Evolutionary conservation across 163 green algal species (phyloP), one percentile per base, ranked within the genome.

Genomic region (Chlamydomonas reinhardtii): DNA sequence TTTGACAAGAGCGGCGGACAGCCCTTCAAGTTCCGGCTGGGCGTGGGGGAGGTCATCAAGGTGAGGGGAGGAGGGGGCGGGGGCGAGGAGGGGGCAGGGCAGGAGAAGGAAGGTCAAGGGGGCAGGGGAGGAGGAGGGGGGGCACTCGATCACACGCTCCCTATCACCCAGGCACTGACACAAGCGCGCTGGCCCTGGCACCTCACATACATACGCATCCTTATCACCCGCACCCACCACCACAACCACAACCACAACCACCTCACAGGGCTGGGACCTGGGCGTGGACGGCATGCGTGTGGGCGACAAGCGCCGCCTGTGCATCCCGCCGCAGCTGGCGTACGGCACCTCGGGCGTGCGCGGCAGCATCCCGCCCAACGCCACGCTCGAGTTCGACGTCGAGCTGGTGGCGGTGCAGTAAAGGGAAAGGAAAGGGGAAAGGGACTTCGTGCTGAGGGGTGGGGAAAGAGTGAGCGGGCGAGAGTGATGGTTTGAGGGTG

Each of bases 231-330:
- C 48, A 56, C 48, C 1, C 48, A 17, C 48, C 11, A 1, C 11
- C 48, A 56, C 48, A 17, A n/a, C n/a, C n/a, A n/a, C n/a, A n/a
- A n/a, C n/a, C 48, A 17, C 48, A 12, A 1, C 11, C 48, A 17
- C 48, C 48, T 2, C 76, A 94, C 76, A 95, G 94, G 95, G 94
- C 39, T 98, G 95, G 96, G 97, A 99, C 92, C 86, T 94, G 27
- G 98, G 98, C 56, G 95, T 99, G 61, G 92, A 97, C 82, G 97
- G 97, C 85, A 99, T 99, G 98, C 91, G 96, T 24, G 97, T 99
- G 52, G 98, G 98, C 29, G 98, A 99, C 93, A 98, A 98, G 91
- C 94, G 98, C 27, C 94, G 91, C 72, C 90, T 99, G 71, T 94
- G 93, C 31, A 95, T 99, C 35, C 97, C 97, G 2, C 95, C 97